These are phyloP conservation scores for Paracorniculantispora psalliotae DNA, from an alignment of 2,329 filamentous ascomycete species.

Conservation along the genomic window DNA sequence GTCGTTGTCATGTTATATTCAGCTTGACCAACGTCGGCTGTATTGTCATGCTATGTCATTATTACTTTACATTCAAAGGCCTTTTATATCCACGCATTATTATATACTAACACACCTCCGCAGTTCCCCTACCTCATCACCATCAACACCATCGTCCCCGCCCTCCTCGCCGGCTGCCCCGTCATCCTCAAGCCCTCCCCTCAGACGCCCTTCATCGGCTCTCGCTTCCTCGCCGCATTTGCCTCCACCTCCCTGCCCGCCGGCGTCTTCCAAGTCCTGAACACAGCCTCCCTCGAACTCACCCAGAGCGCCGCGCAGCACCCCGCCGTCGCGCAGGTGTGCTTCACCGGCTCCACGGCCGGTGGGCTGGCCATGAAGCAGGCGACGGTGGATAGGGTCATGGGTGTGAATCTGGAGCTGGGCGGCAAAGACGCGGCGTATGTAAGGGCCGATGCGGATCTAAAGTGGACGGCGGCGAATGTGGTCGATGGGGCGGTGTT, in stretches of 20 bases:
- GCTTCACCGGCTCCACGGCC: constrained; percentile 90
- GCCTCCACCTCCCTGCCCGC: constrained; percentile 72
- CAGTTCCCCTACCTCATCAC: constrained; percentile 93
- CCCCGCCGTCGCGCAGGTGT: constrained; percentile 72
- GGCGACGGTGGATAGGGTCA: constrained; percentile 75
- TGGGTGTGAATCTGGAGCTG: constrained; percentile 83
- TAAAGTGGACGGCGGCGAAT: constrained; percentile 86
- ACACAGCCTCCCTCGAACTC: constrained; percentile 70
- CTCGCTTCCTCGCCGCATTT: constrained; percentile 75
- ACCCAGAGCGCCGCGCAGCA: constrained; percentile 76
- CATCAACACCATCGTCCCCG: constrained; percentile 86
- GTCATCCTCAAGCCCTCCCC: constrained; percentile 93
- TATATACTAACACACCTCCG: no score
- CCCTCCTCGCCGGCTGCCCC: constrained; percentile 83
- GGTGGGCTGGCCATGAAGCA: constrained; percentile 82
- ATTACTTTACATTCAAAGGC: no score
- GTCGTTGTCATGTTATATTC: no score
- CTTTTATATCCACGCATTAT: no score
- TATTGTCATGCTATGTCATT: no score
- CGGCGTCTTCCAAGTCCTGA: constrained; percentile 86
- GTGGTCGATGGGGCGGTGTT: constrained; percentile 93
- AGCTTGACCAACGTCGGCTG: no score
- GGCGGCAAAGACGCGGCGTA: constrained; percentile 96
- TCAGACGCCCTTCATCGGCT: constrained; percentile 86
- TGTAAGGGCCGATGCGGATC: constrained; percentile 76